These are phyloP conservation scores for Phalaenopsis aphrodite DNA, from an alignment of 106 monocot genomes.

Conservation along the genomic window DNA sequence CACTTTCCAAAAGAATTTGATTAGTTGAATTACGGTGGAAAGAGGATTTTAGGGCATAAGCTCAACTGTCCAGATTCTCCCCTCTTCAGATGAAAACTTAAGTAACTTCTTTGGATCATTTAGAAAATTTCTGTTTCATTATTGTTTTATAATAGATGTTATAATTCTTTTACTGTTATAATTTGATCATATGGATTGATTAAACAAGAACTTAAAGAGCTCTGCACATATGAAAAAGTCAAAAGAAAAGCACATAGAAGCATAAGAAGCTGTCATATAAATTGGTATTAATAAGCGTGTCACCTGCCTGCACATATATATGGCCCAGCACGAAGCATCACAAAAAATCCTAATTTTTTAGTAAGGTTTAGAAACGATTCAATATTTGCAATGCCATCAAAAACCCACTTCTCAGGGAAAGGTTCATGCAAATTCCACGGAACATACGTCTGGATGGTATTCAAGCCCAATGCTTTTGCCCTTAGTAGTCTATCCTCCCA, in stretches of 20 bases:
- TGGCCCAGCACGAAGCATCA: constrained; percentile 95
- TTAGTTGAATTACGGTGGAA: background rate
- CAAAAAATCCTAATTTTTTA: constrained; percentile 67
- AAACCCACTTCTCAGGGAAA: constrained; percentile 52
- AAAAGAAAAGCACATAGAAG: background rate
- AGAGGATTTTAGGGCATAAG: background rate
- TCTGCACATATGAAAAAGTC: background rate
- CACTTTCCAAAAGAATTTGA: background rate
- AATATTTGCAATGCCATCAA: constrained; percentile 74
- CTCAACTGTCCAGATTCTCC: background rate
- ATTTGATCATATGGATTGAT: background rate
- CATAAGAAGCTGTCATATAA: background rate
- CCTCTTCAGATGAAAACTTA: too few species aligned
- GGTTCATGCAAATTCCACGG: constrained; percentile 99
- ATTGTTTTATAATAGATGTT: background rate
- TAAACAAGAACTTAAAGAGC: background rate
- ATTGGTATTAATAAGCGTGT: background rate
- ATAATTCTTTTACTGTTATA: background rate
- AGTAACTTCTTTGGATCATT: background rate
- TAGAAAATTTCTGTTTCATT: background rate
- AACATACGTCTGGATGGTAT: constrained; percentile 94
- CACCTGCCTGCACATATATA: constrained; percentile 86
- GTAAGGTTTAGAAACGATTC: constrained; percentile 69
- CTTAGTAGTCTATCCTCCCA: constrained; percentile 86
- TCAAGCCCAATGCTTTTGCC: constrained; percentile 92